Conservation (phyloP, 2,329 filamentous ascomycete species). For the Fusarium sp. region DNA sequence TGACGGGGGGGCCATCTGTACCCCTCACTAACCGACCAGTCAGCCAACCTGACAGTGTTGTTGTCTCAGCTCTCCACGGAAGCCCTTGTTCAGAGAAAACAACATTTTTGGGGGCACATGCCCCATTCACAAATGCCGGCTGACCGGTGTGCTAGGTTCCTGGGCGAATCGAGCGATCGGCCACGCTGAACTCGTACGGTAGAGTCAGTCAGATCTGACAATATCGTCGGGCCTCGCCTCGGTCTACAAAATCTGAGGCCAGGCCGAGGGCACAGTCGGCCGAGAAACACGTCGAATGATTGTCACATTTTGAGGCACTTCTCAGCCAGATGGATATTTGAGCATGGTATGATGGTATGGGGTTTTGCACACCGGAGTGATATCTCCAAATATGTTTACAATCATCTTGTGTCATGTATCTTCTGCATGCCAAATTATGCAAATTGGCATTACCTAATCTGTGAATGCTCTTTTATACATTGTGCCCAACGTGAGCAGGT, state of each 20-base stretch:
- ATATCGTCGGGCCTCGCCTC: neutral
- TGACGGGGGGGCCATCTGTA: neutral
- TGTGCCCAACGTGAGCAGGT: neutral
- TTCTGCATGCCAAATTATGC: too few relatives aligned
- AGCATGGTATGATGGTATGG: too few relatives aligned
- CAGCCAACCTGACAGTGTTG: neutral
- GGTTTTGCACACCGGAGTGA: too few relatives aligned
- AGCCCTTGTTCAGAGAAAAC: neutral
- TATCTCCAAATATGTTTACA: too few relatives aligned
- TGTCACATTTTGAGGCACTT: neutral
- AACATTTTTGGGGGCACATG: neutral
- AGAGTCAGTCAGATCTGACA: constrained; percentile 5
- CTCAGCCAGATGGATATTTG: neutral
- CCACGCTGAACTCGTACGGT: neutral
- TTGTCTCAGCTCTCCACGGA: neutral
- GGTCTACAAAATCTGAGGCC: constrained; percentile 6
- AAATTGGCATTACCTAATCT: too few relatives aligned
- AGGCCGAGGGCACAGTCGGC: neutral
- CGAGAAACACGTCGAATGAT: neutral
- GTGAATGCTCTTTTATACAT: neutral
- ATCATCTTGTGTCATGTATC: too few relatives aligned
- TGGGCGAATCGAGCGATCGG: neutral
- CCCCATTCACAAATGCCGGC: neutral
- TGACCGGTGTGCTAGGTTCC: constrained; percentile 9
- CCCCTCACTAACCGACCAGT: neutral